Base-by-base conservation (phyloP, 2,329 filamentous ascomycete genomes). In the Apiospora marii region DNA sequence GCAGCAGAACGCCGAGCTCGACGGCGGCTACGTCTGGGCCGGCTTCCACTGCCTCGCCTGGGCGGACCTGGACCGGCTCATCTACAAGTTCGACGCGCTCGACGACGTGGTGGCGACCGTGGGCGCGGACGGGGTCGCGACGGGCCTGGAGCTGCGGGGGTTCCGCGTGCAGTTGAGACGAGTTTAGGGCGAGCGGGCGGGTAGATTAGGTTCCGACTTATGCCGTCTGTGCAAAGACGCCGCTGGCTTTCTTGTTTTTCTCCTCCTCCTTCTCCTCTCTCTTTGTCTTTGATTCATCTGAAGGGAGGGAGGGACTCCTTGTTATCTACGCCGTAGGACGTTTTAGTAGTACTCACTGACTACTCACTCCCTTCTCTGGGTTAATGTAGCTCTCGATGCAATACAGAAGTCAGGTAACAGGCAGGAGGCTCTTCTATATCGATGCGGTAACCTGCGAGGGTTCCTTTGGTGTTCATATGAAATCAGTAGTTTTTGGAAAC, bases 1-100 rank as follows among this genome's bases (percentile, higher is more conserved):
- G 8, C 19, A 51, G 22, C 19, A 27, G n/a, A 58, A 51, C 46
- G 68, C 46, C 30, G 34, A 27, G 14, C n/a, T 43, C 46, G 68
- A 70, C 68, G 14, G 19, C 46, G 19, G 19, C 22, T 58, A 53
- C 68, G 48, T 43, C 68, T 70, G 68, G 68, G 30, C 46, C 46
- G 30, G 30, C 16, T 37, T 44, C 68, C 44, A 48, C 68, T 69
- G 68, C 46, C 3, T 24, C 44, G 51, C 68, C 24, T 69, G 68
- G 68, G 68, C 68, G 13, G 34, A 37, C 27, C 46, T 53, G 16
- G 68, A 69, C 48, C 68, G 68, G 16, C 27, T 24, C 8, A 51
- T 48, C 27, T 70, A 70, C 48, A 22, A 51, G 19, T 70, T 70
- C 48, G 58, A 70, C 68, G 19, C 37, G 46, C 68, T 70, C 19